A percentile compares a stretch with the other conserved stretches of the same genome.
phyloP scores from a whole-genome alignment of 2,329 filamentous ascomycete species.

The Cordyceps javanica region DNA sequence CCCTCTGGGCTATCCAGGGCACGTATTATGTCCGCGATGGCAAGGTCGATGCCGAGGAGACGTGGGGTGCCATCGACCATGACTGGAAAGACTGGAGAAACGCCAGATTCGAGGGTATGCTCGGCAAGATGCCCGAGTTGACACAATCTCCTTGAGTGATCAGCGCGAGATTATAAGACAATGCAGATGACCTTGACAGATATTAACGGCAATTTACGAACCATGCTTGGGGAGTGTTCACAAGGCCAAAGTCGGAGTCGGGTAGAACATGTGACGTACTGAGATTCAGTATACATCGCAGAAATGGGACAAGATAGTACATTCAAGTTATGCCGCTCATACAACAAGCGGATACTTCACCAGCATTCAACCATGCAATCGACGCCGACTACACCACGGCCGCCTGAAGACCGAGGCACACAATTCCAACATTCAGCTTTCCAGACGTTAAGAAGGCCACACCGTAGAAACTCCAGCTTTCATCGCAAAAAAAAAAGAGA shows the following conservation, averaged over 20 bases:
- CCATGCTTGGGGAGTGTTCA: too few species aligned
- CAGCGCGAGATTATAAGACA: background rate
- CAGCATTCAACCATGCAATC: background rate
- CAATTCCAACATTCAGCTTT: background rate
- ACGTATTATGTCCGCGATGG: conserved; percentile 52
- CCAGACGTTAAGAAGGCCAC: background rate
- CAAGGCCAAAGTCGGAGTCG: background rate
- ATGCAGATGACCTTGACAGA: background rate
- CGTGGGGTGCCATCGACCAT: conserved; percentile 43
- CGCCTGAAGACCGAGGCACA: background rate
- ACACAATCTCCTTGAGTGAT: conserved; percentile 27
- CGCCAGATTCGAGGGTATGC: conserved; percentile 26
- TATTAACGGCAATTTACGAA: background rate
- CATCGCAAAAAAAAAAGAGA: background rate
- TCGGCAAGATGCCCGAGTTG: conserved; percentile 33
- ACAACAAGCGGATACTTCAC: background rate
- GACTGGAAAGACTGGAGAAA: conserved; percentile 35
- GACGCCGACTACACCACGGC: background rate
- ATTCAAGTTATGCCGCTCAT: background rate
- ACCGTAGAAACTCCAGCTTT: background rate
- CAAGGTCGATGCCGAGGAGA: conserved; percentile 44
- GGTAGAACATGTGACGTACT: too few species aligned
- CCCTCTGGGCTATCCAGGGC: conserved; percentile 52
- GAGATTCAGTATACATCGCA: background rate
- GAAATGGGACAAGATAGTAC: background rate